Conservation (phyloP, 192 early-diverging fungal genomes). For the Coemansia brasiliensis region DNA sequence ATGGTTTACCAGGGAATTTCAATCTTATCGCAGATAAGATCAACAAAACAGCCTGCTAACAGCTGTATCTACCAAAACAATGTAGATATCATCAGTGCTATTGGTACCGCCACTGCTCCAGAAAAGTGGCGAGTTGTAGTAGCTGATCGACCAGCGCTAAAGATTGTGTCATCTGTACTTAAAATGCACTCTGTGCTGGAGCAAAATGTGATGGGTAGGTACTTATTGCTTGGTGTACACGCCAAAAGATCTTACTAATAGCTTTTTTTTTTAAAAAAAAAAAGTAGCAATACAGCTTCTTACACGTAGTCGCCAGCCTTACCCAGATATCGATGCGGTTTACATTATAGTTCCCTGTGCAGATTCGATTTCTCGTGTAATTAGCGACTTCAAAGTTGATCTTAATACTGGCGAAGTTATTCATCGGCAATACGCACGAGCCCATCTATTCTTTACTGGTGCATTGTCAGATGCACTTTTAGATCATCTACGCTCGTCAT, state of each 20-base stretch:
- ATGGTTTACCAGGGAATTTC: too few relatives aligned
- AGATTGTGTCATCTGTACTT: slow-evolving; percentile 47
- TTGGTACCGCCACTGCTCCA: slow-evolving; percentile 27
- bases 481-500: slow-evolving; percentile 31
- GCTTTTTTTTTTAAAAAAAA: background rate
- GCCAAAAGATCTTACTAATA: background rate
- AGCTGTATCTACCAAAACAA: background rate
- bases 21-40: slow-evolving; percentile 9
- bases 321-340: slow-evolving; percentile 51
- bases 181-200: slow-evolving; percentile 51
- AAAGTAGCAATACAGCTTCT: slow-evolving; percentile 48
- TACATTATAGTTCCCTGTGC: slow-evolving; percentile 53
- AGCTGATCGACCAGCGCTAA: slow-evolving; percentile 49
- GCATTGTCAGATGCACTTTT: slow-evolving; percentile 43
- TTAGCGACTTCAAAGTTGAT: slow-evolving; percentile 35
- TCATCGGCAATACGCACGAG: slow-evolving; percentile 27
- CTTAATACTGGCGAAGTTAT: background rate
- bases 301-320: slow-evolving; percentile 44
- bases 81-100: slow-evolving; percentile 49
- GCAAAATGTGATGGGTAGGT: slow-evolving; percentile 48
- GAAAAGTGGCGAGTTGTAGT: slow-evolving; percentile 54
- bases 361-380: slow-evolving; percentile 41
- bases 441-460: slow-evolving; percentile 55
- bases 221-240: background rate
- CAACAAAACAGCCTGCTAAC: background rate